Evolutionary conservation across 495 filamentous ascomycete genomes (phyloP), one percentile per base, ranked within the genome.

Genomic region (Hypomontagnella submonticulosa): DNA sequence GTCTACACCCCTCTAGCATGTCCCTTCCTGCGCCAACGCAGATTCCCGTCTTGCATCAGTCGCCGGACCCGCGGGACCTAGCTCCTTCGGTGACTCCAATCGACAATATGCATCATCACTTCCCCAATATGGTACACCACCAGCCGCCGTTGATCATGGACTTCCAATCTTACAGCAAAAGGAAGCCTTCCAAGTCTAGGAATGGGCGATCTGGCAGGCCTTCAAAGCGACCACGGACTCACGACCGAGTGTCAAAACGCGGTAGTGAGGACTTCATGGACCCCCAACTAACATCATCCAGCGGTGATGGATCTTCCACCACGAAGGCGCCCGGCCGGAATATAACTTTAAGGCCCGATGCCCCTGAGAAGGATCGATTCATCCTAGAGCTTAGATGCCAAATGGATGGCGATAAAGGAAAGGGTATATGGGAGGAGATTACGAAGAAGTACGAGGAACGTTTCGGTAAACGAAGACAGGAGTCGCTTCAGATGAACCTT

Each of bases 341-440:
- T 60, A 64, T 74, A 41, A 73, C 70, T 7, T 71, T 82, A 42
- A 69, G 74, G 13, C 70, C 76, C 52, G 74, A 78, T 16, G 78
- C 78, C n/a, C 76, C 80, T 4, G 77, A 80, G n/a, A 79, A 81
- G 23, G 79, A 80, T 63, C 73, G 74, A 23, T 81, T 65, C 49
- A 72, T 83, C 12, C 73, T 82, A 34, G 72, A 79, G 40, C 70
- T 80, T 12, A 72, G 78, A 12, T 80, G 77, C 42, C 67, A 77
- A 51, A 75, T 75, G 58, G 67, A 77, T n/a, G 68, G 72, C 23
- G 78, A 79, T 15, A 81, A 80, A 57, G 81, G 81, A 33, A 81
- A 83, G 67, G 81, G 79, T 1, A 83, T 83, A 78, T 83, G 81
- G 81, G 78, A 81, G 33, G 74, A 77, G 44, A 83, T 82, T 61